Evolutionary conservation across 2,329 filamentous ascomycete species (phyloP).

Genomic region (Penicillium frequentans): DNA sequence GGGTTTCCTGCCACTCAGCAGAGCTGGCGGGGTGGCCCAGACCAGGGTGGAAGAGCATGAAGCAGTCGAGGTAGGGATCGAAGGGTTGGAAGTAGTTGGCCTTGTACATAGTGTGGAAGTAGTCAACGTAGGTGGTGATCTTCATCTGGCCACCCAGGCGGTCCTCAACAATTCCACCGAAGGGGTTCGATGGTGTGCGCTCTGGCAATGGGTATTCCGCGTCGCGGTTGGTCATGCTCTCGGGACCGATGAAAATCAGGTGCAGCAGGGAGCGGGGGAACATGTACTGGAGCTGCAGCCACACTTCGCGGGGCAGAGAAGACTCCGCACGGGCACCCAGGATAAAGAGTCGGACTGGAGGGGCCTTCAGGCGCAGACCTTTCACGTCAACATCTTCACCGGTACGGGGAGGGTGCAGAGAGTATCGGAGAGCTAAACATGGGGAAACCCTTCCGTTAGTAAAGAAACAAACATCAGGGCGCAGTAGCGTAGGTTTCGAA

Average conservation of each 20-base stretch:
- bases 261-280: constrained; percentile 93
- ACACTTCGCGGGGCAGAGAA: constrained; percentile 87
- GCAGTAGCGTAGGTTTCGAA: background rate
- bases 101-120: constrained; percentile 94
- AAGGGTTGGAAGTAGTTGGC: constrained; percentile 89
- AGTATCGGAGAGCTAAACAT: constrained; percentile 77
- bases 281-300: constrained; percentile 90
- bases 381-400: constrained; percentile 74
- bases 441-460: background rate
- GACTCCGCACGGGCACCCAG: constrained; percentile 96
- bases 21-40: constrained; percentile 90
- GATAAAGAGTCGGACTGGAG: constrained; percentile 87
- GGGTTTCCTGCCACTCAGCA: constrained; percentile 89
- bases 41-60: constrained; percentile 95
- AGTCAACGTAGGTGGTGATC: constrained; percentile 96
- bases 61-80: constrained; percentile 97
- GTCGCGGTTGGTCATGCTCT: constrained; percentile 93
- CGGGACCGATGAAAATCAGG: constrained; percentile 90
- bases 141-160: constrained; percentile 86
- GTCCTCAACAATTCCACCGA: constrained; percentile 91
- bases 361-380: constrained; percentile 78
- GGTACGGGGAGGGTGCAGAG: constrained; percentile 79
- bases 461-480: background rate
- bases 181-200: constrained; percentile 82
- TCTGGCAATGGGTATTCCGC: constrained; percentile 87